Percentiles rank a stretch among this genome's conserved stretches.
Conservation (phyloP, 73 alveolate species). For the Uronychia binucleata region DNA sequence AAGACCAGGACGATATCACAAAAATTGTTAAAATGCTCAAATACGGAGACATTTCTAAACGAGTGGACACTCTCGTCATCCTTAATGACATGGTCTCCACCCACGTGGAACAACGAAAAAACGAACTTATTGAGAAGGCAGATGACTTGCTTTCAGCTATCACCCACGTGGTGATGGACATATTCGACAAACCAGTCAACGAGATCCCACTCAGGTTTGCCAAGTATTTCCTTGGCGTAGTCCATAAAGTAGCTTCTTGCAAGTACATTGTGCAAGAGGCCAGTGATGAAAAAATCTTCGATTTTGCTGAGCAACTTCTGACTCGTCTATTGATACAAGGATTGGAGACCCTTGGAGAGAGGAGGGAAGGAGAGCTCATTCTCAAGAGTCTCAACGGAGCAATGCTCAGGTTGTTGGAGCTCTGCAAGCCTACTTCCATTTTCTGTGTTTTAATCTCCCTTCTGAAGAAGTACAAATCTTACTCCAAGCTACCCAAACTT, state of each 20-base stretch:
- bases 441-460: conserved; percentile 50
- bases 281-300: conserved; percentile 36
- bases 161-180: conserved; percentile 38
- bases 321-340: conserved; percentile 56
- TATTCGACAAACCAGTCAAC: conserved; percentile 49
- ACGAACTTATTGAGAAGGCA: conserved; percentile 12
- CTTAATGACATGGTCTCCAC: conserved; percentile 55
- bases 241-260: conserved; percentile 58
- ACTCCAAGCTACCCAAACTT: conserved; percentile 48
- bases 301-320: conserved; percentile 62
- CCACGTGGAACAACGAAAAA: conserved; percentile 6
- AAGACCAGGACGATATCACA: conserved; percentile 45
- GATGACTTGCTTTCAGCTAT: conserved; percentile 47
- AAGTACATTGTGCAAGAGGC: conserved; percentile 52
- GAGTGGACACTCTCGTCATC: conserved; percentile 70
- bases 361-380: conserved; percentile 67
- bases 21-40: conserved; percentile 49
- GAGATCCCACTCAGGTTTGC: conserved; percentile 73
- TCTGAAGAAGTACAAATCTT: conserved; percentile 56
- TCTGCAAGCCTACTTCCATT: conserved; percentile 52
- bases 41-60: conserved; percentile 56
- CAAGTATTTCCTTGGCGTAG: conserved; percentile 68
- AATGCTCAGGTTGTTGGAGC: conserved; percentile 63
- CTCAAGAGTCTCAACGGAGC: conserved; percentile 62
- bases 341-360: conserved; percentile 57